Base-by-base conservation (phyloP, 257 asterid species). In the Jacaranda copaia region DNA sequence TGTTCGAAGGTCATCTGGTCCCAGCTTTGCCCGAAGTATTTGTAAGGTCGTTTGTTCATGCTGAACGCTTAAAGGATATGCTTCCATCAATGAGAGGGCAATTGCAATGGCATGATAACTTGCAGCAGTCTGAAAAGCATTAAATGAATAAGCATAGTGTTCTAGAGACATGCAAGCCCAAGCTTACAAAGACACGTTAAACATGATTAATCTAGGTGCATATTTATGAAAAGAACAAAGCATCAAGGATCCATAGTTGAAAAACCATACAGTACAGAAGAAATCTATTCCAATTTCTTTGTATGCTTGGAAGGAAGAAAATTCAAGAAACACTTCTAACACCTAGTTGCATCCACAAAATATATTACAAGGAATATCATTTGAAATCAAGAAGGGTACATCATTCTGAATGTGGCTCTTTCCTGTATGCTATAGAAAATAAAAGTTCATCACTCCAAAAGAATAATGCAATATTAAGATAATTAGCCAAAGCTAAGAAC, bases 41-140 rank as follows among this genome's bases (percentile, higher is more conserved):
- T 89, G 94, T 77, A 93, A 86, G 67, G 98, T 93, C 73, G 97
- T 93, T 76, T 93, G 98, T 79, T 93, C 98, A 53, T 93, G 98
- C 85, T 93, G 98, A 87, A 93, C 97, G 78, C 98, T 93, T 77
- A 93, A 83, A 49, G 98, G 97, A 81, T 89, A 93, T 71, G 98
- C 98, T 85, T 93, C 98, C 98, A 93, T 93, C 94, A 93, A 84
- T 25, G 98, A 93, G 64, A 93, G 92, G 70, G 98, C 98, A 77
- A 93, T 93, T 66, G 98, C 98, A 45, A 93, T 93, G 70, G 98
- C 98, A 84, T 93, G 98, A 76, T 93, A 93, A 84, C 98, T 93
- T 71, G 98, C 98, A 75, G 98, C 98, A 59, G 98, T 93, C 98
- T 93, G 91, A 57, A 69, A 81, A 79, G 56, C 72, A 73, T 55